A percentile compares a stretch with the other conserved stretches of the same genome.
phyloP scores from a whole-genome alignment of 2,329 filamentous ascomycete species.

The Albophoma yamanashiensis region DNA sequence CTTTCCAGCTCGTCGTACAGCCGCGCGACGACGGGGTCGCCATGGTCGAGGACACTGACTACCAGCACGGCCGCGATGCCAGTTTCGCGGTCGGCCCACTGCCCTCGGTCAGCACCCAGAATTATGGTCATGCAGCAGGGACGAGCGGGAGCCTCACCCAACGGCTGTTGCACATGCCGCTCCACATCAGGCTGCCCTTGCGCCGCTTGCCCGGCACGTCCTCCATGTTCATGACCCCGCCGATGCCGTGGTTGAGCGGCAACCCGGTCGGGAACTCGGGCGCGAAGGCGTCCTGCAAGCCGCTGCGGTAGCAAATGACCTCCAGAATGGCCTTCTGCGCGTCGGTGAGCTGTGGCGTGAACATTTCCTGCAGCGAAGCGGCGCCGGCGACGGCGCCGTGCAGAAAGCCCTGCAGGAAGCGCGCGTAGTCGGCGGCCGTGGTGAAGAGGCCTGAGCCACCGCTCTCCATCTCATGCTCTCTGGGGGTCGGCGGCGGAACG shows the following conservation, averaged over 20 bases:
- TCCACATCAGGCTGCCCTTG: constrained; percentile 32
- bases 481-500: constrained; percentile 9
- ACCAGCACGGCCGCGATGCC: constrained; percentile 30
- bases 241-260: constrained; percentile 25
- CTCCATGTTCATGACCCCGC: constrained; percentile 26
- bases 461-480: constrained; percentile 24
- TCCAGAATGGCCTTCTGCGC: constrained; percentile 11
- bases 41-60: constrained; percentile 25
- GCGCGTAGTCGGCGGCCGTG: constrained; percentile 28
- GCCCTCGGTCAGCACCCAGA: not conserved
- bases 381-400: constrained; percentile 17
- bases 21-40: constrained; percentile 21
- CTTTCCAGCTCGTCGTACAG: constrained; percentile 28
- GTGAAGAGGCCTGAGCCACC: constrained; percentile 33
- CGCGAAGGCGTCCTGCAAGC: constrained; percentile 12
- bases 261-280: constrained; percentile 24
- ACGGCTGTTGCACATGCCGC: constrained; percentile 28
- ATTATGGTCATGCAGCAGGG: not conserved
- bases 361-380: constrained; percentile 22
- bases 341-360: constrained; percentile 28
- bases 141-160: constrained; percentile 23
- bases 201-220: constrained; percentile 27
- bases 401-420: constrained; percentile 22
- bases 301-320: constrained; percentile 7
- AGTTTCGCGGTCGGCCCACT: constrained; percentile 25